phyloP scores from a whole-genome alignment of 2,329 filamentous ascomycete species.

The Colletotrichum sp. region DNA sequence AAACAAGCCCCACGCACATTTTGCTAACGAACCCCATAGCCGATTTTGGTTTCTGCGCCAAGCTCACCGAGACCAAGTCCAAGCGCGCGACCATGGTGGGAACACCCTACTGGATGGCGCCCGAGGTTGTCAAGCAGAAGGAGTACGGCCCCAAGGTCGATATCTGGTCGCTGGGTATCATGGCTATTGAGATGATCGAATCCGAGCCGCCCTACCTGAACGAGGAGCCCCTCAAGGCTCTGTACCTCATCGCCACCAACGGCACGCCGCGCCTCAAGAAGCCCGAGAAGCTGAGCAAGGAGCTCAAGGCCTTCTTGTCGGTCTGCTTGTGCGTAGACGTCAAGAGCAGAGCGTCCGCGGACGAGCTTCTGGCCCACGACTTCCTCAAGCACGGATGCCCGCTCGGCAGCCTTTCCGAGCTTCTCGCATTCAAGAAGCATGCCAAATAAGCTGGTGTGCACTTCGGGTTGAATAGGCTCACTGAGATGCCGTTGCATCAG shows the following conservation, averaged over 20 bases:
- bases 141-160: constrained; percentile 98
- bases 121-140: constrained; percentile 99
- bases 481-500: neutral
- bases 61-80: constrained; percentile 93
- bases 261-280: constrained; percentile 97
- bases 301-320: constrained; percentile 95
- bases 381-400: constrained; percentile 94
- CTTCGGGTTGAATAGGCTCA: neutral
- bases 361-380: constrained; percentile 89
- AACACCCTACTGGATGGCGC: constrained; percentile 99
- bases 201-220: constrained; percentile 97
- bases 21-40: constrained; percentile 60
- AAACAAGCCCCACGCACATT: neutral
- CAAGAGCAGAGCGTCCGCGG: constrained; percentile 88
- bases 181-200: constrained; percentile 99
- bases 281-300: constrained; percentile 96
- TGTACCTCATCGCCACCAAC: constrained; percentile 98
- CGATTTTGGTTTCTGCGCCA: constrained; percentile 99
- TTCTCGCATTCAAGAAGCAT: constrained; percentile 86
- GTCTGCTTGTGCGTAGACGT: constrained; percentile 98
- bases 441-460: constrained; percentile 52
- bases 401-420: constrained; percentile 79
- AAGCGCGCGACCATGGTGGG: constrained; percentile 99
- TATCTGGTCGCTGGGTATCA: constrained; percentile 98
- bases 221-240: constrained; percentile 94